Percentiles rank a stretch among this genome's conserved stretches.
Conservation (phyloP, 1,139 yeast species). For the Lodderomyces beijingensis region DNA sequence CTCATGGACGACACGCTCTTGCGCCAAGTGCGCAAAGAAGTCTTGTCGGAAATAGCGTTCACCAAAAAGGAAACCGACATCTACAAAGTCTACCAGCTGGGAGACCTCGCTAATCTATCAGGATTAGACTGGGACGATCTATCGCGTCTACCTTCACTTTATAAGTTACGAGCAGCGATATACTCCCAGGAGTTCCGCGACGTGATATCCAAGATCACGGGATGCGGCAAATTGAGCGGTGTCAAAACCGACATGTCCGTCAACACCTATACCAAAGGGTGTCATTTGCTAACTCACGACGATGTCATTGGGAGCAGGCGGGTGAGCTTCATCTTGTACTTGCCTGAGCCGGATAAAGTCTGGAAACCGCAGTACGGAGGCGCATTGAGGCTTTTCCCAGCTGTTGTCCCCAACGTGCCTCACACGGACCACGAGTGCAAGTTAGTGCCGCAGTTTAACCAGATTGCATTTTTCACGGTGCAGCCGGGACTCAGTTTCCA, state of each 20-base stretch:
- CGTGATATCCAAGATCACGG: constrained; percentile 74
- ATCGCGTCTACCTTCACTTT: constrained; percentile 66
- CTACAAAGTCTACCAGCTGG: constrained; percentile 90
- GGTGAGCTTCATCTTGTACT: constrained; percentile 84
- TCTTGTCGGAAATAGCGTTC: constrained; percentile 77
- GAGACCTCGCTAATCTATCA: constrained; percentile 89
- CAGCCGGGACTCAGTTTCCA: constrained; percentile 96
- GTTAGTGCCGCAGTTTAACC: constrained; percentile 90
- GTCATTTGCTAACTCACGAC: constrained; percentile 92
- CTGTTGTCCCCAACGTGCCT: constrained; percentile 87
- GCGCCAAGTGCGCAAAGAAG: constrained; percentile 78
- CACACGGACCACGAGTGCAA: constrained; percentile 66
- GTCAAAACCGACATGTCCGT: constrained; percentile 87
- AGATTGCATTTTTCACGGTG: constrained; percentile 91
- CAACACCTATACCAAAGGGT: constrained; percentile 87
- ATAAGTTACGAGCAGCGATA: constrained; percentile 75
- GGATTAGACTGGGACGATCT: constrained; percentile 79
- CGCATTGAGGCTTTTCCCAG: constrained; percentile 79
- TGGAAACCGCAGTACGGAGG: constrained; percentile 96
- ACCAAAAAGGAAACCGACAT: constrained; percentile 96
- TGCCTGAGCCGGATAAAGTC: constrained; percentile 84
- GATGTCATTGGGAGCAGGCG: constrained; percentile 96
- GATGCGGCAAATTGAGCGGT: constrained; percentile 88
- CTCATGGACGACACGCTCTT: constrained; percentile 74
- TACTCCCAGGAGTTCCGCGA: constrained; percentile 85